phyloP scores from a whole-genome alignment of 306 rosid species.

The Casuarina cunninghamiana region DNA sequence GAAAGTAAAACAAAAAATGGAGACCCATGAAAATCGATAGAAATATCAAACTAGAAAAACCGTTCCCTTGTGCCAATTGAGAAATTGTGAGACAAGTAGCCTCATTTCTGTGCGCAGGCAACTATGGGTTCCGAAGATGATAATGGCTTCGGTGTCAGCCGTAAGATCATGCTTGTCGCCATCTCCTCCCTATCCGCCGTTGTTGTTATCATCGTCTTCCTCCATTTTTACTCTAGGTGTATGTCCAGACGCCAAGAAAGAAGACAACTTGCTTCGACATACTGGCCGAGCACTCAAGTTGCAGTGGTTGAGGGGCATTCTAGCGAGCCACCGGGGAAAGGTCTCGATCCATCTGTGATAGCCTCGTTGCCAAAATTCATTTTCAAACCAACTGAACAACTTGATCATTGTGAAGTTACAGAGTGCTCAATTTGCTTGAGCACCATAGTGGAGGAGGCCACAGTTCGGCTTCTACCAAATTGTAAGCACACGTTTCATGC shows the following conservation, averaged over 20 bases:
- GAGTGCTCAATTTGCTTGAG: slow-evolving; percentile 60
- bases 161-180: slow-evolving; percentile 19
- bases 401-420: slow-evolving; percentile 20
- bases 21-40: too few relatives aligned
- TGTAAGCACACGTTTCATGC: slow-evolving; percentile 54
- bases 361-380: slow-evolving; percentile 46
- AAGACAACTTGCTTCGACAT: slow-evolving; percentile 21
- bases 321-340: slow-evolving; percentile 21
- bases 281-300: slow-evolving; percentile 15
- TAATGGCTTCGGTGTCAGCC: neutral
- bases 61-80: neutral
- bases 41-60: neutral
- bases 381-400: slow-evolving; percentile 30
- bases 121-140: slow-evolving; percentile 24
- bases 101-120: neutral
- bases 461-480: slow-evolving; percentile 42
- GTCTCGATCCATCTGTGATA: slow-evolving; percentile 39
- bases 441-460: slow-evolving; percentile 35
- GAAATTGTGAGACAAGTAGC: neutral
- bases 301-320: slow-evolving; percentile 19
- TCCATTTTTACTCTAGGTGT: slow-evolving; percentile 20
- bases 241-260: slow-evolving; percentile 19
- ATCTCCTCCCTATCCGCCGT: slow-evolving; percentile 31
- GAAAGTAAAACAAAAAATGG: too few relatives aligned
- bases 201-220: neutral